phyloP scores from a whole-genome alignment of 108 stramenopile species.

The Cyclostephanos tholiformis region DNA sequence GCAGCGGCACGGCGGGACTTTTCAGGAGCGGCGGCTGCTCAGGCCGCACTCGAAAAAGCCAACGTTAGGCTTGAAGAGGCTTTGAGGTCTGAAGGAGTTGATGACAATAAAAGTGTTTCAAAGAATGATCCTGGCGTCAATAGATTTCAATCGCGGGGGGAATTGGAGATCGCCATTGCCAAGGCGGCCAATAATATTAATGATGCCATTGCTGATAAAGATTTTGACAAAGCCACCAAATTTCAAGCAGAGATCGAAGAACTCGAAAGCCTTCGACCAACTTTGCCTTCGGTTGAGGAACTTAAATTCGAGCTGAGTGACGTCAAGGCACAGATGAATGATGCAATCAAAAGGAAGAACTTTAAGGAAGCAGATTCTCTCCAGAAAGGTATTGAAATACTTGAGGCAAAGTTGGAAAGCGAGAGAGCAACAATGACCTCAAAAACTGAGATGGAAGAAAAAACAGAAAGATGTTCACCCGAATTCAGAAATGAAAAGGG shows the following conservation, averaged over 20 bases:
- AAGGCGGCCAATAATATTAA: constrained; percentile 49
- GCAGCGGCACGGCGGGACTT: constrained; percentile 80
- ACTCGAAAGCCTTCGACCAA: constrained; percentile 57
- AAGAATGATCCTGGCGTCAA: background rate
- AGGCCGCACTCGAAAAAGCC: constrained; percentile 64
- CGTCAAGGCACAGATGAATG: constrained; percentile 56
- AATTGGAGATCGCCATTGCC: constrained; percentile 69
- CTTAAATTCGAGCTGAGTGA: constrained; percentile 50
- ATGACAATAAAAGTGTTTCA: constrained; percentile 6
- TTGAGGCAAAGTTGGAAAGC: constrained; percentile 56
- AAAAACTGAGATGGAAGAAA: background rate
- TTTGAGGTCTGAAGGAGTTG: constrained; percentile 31
- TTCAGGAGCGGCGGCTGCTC: constrained; percentile 63
- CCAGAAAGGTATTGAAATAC: constrained; percentile 58
- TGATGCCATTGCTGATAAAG: constrained; percentile 61
- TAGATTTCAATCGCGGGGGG: constrained; percentile 65
- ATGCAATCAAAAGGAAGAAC: constrained; percentile 63
- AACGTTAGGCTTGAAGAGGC: constrained; percentile 56
- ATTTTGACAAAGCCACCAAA: constrained; percentile 62
- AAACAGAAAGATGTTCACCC: constrained; percentile 9
- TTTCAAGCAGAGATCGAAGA: constrained; percentile 69
- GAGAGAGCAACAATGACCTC: constrained; percentile 51
- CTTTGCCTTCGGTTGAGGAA: constrained; percentile 77
- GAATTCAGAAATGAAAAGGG: constrained; percentile 52
- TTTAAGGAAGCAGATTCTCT: constrained; percentile 64